Percentiles rank a stretch among this genome's conserved stretches.
Conservation (phyloP, 1,139 yeast species). For the Trichomonascaceae sp. region DNA sequence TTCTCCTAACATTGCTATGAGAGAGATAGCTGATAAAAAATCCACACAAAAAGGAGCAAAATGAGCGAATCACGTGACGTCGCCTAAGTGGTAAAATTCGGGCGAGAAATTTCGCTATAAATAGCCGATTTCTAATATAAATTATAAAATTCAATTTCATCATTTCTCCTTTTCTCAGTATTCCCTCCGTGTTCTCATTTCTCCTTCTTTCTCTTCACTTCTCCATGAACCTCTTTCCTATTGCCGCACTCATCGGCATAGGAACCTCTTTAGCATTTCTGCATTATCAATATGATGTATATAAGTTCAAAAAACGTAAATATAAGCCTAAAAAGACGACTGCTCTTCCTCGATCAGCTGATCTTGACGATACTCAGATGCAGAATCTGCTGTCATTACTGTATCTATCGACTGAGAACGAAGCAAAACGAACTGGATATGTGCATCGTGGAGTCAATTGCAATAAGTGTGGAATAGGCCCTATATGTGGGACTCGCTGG, state of each 20-base stretch:
- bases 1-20: slow-evolving; percentile 30
- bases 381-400: slow-evolving; percentile 22
- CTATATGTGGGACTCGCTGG: slow-evolving; percentile 28
- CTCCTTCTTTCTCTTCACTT: not conserved
- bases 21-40: not conserved
- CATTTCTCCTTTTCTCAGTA: not conserved
- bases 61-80: not conserved
- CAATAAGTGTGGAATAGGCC: slow-evolving; percentile 28
- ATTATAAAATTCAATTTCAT: not conserved
- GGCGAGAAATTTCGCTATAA: too few relatives aligned
- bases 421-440: slow-evolving; percentile 17
- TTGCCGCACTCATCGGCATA: not conserved
- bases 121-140: not conserved
- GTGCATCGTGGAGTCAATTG: slow-evolving; percentile 31
- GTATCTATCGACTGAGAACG: slow-evolving; percentile 25
- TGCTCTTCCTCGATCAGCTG: not conserved
- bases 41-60: not conserved
- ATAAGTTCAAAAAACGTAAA: not conserved
- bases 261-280: not conserved
- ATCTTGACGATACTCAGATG: slow-evolving; percentile 1
- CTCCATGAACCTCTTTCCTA: slow-evolving; percentile 1
- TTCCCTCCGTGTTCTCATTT: not conserved
- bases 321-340: not conserved
- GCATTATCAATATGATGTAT: not conserved
- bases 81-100: not conserved